Evolutionary conservation across 2,329 filamentous ascomycete genomes (phyloP), one percentile per base, ranked within the genome.

Genomic region (Epichloe glyceriae): DNA sequence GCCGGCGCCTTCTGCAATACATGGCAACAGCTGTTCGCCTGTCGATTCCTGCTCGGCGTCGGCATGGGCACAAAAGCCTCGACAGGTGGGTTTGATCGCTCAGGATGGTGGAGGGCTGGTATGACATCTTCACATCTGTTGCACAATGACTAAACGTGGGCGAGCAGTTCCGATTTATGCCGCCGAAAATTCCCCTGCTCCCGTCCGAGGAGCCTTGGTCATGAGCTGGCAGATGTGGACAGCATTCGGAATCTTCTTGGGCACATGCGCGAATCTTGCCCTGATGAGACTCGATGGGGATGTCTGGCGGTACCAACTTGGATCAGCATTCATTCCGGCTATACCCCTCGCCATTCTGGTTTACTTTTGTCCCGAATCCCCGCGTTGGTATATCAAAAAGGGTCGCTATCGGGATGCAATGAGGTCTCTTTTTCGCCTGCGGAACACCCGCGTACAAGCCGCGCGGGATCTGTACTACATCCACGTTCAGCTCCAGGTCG

Each of bases 211-310:
- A 55, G 85, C 83, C 7, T 72, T 93, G 17, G 85, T 90, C 55
- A 91, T 91, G 86, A 82, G 82, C 55, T 91, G 86, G 86, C 69
- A 90, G 67, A 70, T 85, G 64, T 85, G 80, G 78, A 81, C 75
- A 3, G 75, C 75, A 2, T 78, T 82, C 59, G 79, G 79, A 44
- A 81, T 82, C 55, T 74, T 80, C 57, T 65, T 80, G 15, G 82
- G 82, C 33, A 83, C 76, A 48, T 76, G 73, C 47, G 75, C 75
- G 53, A 82, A 83, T 72, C 64, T 79, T 71, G 64, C 78, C 62
- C 61, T 65, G 20, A 61, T 58, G 22, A 61, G 57, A 20, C 56
- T 69, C 12, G 62, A 61, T 17, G 41, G 50, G 2, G 58, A 68
- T 17, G 71, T 77, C 6, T 85, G 82, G 82, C 70, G 82, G 47